phyloP scores from a whole-genome alignment of 2,329 filamentous ascomycete genomes.

The Nannizziopsis arthrosporioides region DNA sequence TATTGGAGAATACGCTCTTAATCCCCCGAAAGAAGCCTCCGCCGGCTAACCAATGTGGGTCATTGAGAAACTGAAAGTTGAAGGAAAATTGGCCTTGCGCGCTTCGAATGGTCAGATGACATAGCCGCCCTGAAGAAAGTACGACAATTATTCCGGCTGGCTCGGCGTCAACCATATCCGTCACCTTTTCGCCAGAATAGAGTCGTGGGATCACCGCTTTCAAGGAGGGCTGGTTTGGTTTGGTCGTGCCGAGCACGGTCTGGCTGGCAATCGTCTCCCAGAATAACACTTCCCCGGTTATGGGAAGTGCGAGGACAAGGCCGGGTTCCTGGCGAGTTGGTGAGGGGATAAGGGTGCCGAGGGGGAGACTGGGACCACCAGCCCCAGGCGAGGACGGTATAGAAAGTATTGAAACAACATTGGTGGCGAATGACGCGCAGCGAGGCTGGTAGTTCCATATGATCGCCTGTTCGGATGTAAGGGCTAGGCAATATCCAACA shows the following conservation, averaged over 20 bases:
- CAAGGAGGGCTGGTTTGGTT: constrained; percentile 67
- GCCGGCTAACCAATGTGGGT: constrained; percentile 42
- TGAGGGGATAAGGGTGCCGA: constrained; percentile 71
- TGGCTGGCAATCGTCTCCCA: constrained; percentile 93
- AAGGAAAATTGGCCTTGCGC: constrained; percentile 74
- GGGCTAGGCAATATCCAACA: constrained; percentile 62
- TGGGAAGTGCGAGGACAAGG: constrained; percentile 73
- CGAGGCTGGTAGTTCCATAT: constrained; percentile 65
- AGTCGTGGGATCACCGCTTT: constrained; percentile 64
- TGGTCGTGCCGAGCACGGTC: constrained; percentile 69
- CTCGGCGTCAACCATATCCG: constrained; percentile 70
- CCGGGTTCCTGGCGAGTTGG: constrained; percentile 72
- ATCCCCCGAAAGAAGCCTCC: constrained; percentile 71
- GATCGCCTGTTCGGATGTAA: constrained; percentile 71
- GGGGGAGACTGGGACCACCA: constrained; percentile 50
- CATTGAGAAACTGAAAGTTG: constrained; percentile 62
- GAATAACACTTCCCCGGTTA: constrained; percentile 74
- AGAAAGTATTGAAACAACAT: constrained; percentile 68
- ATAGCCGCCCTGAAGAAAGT: constrained; percentile 74
- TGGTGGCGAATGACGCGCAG: constrained; percentile 27
- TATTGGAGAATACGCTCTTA: constrained; percentile 59
- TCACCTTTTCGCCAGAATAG: constrained; percentile 64
- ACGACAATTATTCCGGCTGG: constrained; percentile 75
- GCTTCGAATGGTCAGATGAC: constrained; percentile 77
- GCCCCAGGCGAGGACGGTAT: constrained; percentile 59